phyloP scores from a whole-genome alignment of 2,329 filamentous ascomycete genomes.

The Pyrenophora graminea region DNA sequence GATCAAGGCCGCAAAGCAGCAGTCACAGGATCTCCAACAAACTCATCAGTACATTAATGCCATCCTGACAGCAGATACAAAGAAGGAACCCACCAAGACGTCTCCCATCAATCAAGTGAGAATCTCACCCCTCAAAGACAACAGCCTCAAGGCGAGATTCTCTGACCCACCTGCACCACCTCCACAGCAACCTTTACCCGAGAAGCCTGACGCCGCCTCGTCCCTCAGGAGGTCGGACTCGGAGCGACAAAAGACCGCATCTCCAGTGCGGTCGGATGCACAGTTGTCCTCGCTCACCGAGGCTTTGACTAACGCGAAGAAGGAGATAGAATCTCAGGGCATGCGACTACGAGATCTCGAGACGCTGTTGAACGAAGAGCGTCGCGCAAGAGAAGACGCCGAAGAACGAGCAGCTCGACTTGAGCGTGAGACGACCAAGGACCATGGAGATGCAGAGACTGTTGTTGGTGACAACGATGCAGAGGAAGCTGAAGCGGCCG shows the following conservation, averaged over 20 bases:
- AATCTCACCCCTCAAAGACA: slow-evolving; percentile 63
- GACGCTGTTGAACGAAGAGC: slow-evolving; percentile 75
- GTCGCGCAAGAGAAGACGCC: slow-evolving; percentile 78
- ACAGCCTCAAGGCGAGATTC: slow-evolving; percentile 73
- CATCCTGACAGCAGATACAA: slow-evolving; percentile 72
- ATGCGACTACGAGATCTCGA: slow-evolving; percentile 81
- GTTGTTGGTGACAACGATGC: slow-evolving; percentile 25
- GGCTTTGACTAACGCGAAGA: slow-evolving; percentile 79
- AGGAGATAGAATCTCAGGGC: slow-evolving; percentile 83
- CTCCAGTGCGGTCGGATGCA: slow-evolving; percentile 66
- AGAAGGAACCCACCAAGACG: slow-evolving; percentile 56
- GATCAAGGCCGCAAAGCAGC: slow-evolving; percentile 85
- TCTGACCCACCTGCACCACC: slow-evolving; percentile 92
- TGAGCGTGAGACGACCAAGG: slow-evolving; percentile 62
- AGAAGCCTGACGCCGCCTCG: slow-evolving; percentile 77
- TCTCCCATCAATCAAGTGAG: slow-evolving; percentile 49
- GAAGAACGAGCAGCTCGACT: slow-evolving; percentile 79
- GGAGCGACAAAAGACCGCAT: slow-evolving; percentile 69
- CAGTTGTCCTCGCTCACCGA: slow-evolving; percentile 86
- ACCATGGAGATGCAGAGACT: slow-evolving; percentile 38
- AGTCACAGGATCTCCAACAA: slow-evolving; percentile 81
- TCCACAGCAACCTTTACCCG: slow-evolving; percentile 87
- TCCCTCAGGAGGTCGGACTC: slow-evolving; percentile 76
- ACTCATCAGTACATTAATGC: slow-evolving; percentile 81
- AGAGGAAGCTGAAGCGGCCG: slow-evolving; percentile 13